Evolutionary conservation across 225 moss, liverwort and hornwort genomes (phyloP).

Genomic region (Sphagnum contortum): DNA sequence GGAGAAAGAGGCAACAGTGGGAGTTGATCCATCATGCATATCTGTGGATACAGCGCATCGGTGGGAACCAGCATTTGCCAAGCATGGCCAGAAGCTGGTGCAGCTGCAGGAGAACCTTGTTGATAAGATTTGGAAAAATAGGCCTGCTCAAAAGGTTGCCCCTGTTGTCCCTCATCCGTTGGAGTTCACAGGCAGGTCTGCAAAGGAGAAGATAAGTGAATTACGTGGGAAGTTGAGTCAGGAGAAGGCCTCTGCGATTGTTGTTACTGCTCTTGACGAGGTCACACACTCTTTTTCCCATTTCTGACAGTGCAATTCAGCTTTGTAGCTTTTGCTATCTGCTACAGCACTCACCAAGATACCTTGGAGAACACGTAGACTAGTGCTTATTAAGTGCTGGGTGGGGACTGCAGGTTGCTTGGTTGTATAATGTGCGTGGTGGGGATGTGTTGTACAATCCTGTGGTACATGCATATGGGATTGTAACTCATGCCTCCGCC

Average conservation of each 20-base stretch:
- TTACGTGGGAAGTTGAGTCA: slow-evolving; percentile 53
- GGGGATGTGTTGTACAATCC: slow-evolving; percentile 77
- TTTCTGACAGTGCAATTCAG: too few relatives aligned
- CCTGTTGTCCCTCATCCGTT: slow-evolving; percentile 58
- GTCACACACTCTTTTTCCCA: slow-evolving; percentile 7
- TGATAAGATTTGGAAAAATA: slow-evolving; percentile 60
- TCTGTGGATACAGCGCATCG: slow-evolving; percentile 74
- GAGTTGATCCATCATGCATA: slow-evolving; percentile 66
- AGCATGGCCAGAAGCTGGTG: slow-evolving; percentile 46
- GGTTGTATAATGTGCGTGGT: slow-evolving; percentile 78
- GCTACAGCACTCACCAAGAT: too few relatives aligned
- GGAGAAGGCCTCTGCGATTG: slow-evolving; percentile 59
- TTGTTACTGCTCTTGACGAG: slow-evolving; percentile 75
- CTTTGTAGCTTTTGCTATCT: too few relatives aligned
- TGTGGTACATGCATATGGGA: slow-evolving; percentile 68
- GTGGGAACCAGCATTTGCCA: slow-evolving; percentile 67
- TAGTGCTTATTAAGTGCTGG: too few relatives aligned
- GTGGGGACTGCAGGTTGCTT: slow-evolving; percentile 45
- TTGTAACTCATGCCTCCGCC: slow-evolving; percentile 57
- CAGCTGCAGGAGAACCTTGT: slow-evolving; percentile 54
- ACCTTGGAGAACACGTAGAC: too few relatives aligned
- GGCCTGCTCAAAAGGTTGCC: slow-evolving; percentile 43
- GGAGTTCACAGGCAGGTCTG: slow-evolving; percentile 56
- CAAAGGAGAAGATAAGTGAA: slow-evolving; percentile 65
- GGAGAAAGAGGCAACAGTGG: slow-evolving; percentile 44